A percentile compares a stretch with the other conserved stretches of the same genome.
phyloP scores from a whole-genome alignment of 495 filamentous ascomycete genomes.

The Penicillium tannophilum region DNA sequence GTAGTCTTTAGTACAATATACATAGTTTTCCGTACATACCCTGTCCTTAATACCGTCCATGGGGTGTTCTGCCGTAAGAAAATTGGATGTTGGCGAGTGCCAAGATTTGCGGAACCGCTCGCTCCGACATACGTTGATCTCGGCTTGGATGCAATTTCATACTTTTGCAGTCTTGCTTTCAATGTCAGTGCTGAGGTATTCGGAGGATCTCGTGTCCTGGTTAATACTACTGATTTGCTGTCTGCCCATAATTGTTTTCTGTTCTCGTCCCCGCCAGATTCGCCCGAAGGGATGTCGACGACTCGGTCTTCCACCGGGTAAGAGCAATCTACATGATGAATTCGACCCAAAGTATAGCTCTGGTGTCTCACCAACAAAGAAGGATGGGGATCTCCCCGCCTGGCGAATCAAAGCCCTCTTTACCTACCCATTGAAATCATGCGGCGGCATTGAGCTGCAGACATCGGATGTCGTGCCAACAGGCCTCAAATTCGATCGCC shows the following conservation, averaged over 20 bases:
- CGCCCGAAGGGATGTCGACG: constrained; percentile 35
- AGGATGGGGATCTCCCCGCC: constrained; percentile 25
- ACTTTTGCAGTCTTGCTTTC: not conserved
- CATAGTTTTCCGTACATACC: no score
- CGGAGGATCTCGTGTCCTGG: not conserved
- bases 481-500: constrained; percentile 81
- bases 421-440: constrained; percentile 89
- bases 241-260: constrained; percentile 1
- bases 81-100: not conserved
- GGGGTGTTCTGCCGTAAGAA: no score
- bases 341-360: constrained; percentile 37
- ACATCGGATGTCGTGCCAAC: constrained; percentile 65
- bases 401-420: constrained; percentile 78
- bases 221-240: constrained; percentile 1
- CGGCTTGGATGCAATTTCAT: not conserved
- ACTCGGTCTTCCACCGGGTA: constrained; percentile 30
- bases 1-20: no score
- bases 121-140: not conserved
- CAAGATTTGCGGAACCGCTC: not conserved
- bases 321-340: constrained; percentile 44
- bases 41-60: no score
- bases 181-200: not conserved
- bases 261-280: not conserved
- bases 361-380: constrained; percentile 19
- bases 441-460: constrained; percentile 74